A percentile compares a stretch with the other conserved stretches of the same genome.
Evolutionary conservation across 495 filamentous ascomycete species (phyloP).

Genomic region (Podospora bellae-mahoneyi): DNA sequence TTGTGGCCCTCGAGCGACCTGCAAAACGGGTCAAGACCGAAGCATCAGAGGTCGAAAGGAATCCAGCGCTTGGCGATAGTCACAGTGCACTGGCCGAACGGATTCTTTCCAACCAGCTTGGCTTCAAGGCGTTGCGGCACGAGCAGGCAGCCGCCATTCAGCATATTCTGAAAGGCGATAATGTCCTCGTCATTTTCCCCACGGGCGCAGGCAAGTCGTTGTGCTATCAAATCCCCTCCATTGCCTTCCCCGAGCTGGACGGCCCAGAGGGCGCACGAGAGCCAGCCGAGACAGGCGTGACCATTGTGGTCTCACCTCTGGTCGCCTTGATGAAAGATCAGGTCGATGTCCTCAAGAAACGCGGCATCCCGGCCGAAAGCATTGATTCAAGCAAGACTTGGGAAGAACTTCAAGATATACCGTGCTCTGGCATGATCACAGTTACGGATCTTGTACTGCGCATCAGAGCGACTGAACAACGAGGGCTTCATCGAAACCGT

Average conservation of each 20-base stretch:
- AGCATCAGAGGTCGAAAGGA: not conserved
- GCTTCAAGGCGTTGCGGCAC: constrained; percentile 46
- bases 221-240: constrained; percentile 55
- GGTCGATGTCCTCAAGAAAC: constrained; percentile 48
- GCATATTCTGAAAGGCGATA: constrained; percentile 47
- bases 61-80: not conserved
- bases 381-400: constrained; percentile 52
- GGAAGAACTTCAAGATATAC: constrained; percentile 45
- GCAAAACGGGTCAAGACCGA: constrained; percentile 13
- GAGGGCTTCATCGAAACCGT: constrained; percentile 55
- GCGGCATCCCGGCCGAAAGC: constrained; percentile 49
- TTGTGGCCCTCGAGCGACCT: constrained; percentile 21
- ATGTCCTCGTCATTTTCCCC: constrained; percentile 54
- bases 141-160: constrained; percentile 54
- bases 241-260: constrained; percentile 51
- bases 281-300: constrained; percentile 41
- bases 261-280: constrained; percentile 17
- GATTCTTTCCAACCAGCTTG: constrained; percentile 44
- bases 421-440: constrained; percentile 42
- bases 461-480: constrained; percentile 58
- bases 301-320: constrained; percentile 53
- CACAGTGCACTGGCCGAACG: constrained; percentile 17
- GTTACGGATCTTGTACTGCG: constrained; percentile 55
- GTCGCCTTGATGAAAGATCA: constrained; percentile 61
- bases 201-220: constrained; percentile 60